Conservation (phyloP, 768 basidiomycete species). For the Russula sp. region DNA sequence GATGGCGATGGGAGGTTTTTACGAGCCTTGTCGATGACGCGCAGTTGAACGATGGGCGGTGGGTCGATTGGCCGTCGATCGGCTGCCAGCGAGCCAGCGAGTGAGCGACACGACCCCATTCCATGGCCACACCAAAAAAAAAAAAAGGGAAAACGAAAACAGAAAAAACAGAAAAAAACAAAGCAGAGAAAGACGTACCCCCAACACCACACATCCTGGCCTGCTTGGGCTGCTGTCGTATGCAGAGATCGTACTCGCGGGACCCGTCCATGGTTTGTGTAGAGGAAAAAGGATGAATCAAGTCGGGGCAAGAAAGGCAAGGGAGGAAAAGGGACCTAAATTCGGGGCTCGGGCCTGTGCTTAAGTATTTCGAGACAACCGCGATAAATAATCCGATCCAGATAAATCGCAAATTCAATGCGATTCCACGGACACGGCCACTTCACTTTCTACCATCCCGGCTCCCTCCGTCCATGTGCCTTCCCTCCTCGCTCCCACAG, state of each 20-base stretch:
- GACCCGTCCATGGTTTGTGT: constrained; percentile 30
- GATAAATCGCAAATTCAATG: constrained; percentile 25
- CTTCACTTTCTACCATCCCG: constrained; percentile 20
- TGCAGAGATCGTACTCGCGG: constrained; percentile 82
- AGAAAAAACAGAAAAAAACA: neutral
- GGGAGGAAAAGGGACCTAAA: constrained; percentile 27
- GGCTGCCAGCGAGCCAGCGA: constrained; percentile 45
- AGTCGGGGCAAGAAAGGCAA: constrained; percentile 3
- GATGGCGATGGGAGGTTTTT: constrained; percentile 33
- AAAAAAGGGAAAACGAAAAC: neutral
- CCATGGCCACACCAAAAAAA: constrained; percentile 11
- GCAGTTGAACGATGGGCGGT: constrained; percentile 93
- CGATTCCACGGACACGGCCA: constrained; percentile 30
- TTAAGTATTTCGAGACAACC: constrained; percentile 26
- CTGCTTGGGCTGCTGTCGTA: constrained; percentile 91
- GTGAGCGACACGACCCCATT: constrained; percentile 12
- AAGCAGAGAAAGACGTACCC: constrained; percentile 46
- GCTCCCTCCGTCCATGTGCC: constrained; percentile 21
- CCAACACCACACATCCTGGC: constrained; percentile 89
- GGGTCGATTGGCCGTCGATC: constrained; percentile 97
- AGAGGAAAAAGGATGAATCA: constrained; percentile 8
- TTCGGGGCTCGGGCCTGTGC: constrained; percentile 25
- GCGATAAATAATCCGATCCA: constrained; percentile 21
- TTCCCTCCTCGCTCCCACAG: constrained; percentile 23
- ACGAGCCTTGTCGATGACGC: constrained; percentile 67